These are phyloP conservation scores for Candida oleophila DNA, from an alignment of 805 yeast species.

Conservation along the genomic window DNA sequence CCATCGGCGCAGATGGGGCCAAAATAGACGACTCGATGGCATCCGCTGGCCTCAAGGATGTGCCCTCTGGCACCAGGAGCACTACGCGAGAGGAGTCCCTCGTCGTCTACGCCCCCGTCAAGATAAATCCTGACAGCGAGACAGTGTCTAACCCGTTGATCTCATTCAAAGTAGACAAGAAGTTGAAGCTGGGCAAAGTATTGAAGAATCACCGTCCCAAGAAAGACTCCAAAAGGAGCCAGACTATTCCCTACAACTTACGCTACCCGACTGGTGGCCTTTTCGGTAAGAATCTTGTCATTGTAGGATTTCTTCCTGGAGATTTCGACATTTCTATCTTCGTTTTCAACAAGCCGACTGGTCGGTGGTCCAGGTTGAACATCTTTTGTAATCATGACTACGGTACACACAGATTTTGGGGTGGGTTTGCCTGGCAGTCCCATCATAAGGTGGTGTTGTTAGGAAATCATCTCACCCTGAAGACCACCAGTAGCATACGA, in stretches of 20 bases:
- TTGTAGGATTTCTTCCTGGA: slow-evolving; percentile 56
- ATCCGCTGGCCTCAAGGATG: neutral
- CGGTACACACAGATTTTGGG: slow-evolving; percentile 61
- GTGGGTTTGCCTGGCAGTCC: slow-evolving; percentile 71
- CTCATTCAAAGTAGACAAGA: slow-evolving; percentile 34
- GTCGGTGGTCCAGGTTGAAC: slow-evolving; percentile 65
- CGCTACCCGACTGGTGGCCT: slow-evolving; percentile 58
- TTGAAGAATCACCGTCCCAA: slow-evolving; percentile 27
- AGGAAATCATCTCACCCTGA: slow-evolving; percentile 50
- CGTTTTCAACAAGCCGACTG: slow-evolving; percentile 52
- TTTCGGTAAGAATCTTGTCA: slow-evolving; percentile 65
- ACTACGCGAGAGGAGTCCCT: slow-evolving; percentile 21
- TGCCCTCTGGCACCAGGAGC: neutral
- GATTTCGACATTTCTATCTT: slow-evolving; percentile 48
- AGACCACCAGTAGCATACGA: slow-evolving; percentile 46
- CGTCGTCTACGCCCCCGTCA: slow-evolving; percentile 34
- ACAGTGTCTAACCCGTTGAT: slow-evolving; percentile 28
- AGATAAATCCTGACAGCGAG: slow-evolving; percentile 8
- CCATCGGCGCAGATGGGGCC: neutral
- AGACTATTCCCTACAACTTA: slow-evolving; percentile 47
- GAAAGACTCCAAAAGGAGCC: slow-evolving; percentile 9
- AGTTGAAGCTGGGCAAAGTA: slow-evolving; percentile 28
- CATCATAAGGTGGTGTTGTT: slow-evolving; percentile 69
- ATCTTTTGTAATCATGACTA: slow-evolving; percentile 50
- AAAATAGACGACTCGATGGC: too few species aligned